These are phyloP conservation scores for Triticum aestivum DNA, from an alignment of 176 grass and related monocot genomes.

Conservation along the genomic window IWGSC_CS_RefSeq_v2.1 NC_057797.1:691956410-691956909, in stretches of 20 bases:
- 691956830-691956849: constrained; percentile 40
- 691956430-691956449: neutral
- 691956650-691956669: neutral
- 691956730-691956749: constrained; percentile 9
- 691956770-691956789: constrained; percentile 37
- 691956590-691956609: too few relatives aligned
- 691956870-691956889: constrained; percentile 19
- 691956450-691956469: neutral
- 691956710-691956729: neutral
- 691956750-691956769: constrained; percentile 50
- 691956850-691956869: neutral
- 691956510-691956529: too few relatives aligned
- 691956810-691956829: constrained; percentile 13
- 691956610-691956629: neutral
- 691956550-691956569: neutral
- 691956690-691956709: neutral
- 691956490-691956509: too few relatives aligned
- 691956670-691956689: too few relatives aligned
- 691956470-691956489: too few relatives aligned
- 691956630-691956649: neutral
- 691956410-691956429: neutral
- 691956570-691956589: neutral
- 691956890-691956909: constrained; percentile 19
- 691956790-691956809: neutral
- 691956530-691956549: too few relatives aligned